phyloP scores from a whole-genome alignment of 768 basidiomycete genomes.

The Boletales sp. region DNA sequence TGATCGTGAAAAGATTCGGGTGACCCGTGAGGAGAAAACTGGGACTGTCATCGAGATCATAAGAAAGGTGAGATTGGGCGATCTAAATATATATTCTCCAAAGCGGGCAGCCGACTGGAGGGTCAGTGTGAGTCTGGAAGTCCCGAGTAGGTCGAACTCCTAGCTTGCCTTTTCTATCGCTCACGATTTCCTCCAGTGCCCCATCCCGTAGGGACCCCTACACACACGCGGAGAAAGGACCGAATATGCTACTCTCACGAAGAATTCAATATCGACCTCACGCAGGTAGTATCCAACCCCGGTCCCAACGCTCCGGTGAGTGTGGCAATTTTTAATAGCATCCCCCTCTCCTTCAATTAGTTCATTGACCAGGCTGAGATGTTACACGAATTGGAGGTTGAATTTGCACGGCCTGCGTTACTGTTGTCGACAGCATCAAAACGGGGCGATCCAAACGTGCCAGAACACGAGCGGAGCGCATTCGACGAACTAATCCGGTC shows the following conservation, averaged over 20 bases:
- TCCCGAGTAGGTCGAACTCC: constrained; percentile 58
- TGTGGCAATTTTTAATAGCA: constrained; percentile 6
- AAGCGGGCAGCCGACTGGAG: constrained; percentile 87
- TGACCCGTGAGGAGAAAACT: constrained; percentile 79
- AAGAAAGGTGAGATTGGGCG: constrained; percentile 78
- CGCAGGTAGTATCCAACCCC: constrained; percentile 71
- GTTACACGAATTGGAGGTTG: constrained; percentile 88
- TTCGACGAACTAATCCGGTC: constrained; percentile 92
- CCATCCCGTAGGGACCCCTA: constrained; percentile 62
- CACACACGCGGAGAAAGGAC: constrained; percentile 75
- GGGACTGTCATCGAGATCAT: constrained; percentile 61
- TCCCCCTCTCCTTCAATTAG: neutral
- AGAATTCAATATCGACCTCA: constrained; percentile 89
- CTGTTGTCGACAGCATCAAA: constrained; percentile 69
- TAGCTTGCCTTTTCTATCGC: neutral
- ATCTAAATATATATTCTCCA: constrained; percentile 85
- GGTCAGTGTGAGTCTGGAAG: constrained; percentile 89
- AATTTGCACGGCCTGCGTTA: constrained; percentile 69
- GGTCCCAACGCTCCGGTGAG: constrained; percentile 50
- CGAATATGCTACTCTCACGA: constrained; percentile 92
- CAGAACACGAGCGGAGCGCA: constrained; percentile 63
- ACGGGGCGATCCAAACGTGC: constrained; percentile 55
- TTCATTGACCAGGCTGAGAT: constrained; percentile 45
- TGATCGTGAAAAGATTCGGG: constrained; percentile 63
- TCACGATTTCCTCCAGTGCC: constrained; percentile 41